Evolutionary conservation across 768 basidiomycete genomes (phyloP).

Genomic region (Podaxis sp.): DNA sequence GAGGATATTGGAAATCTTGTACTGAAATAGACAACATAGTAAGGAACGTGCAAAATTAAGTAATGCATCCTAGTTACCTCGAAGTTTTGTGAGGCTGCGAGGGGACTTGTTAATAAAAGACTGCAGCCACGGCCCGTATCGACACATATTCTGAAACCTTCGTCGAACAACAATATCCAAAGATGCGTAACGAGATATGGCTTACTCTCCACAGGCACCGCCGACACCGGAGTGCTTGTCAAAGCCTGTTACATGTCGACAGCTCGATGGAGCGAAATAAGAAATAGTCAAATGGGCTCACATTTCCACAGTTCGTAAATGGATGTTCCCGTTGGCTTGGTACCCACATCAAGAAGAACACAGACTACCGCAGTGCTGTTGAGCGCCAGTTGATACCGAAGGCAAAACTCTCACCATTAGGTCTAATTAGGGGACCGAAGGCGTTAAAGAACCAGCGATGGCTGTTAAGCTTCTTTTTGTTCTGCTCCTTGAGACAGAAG

Average conservation of each 20-base stretch:
- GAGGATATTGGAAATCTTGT: constrained; percentile 95
- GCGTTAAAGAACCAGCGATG: constrained; percentile 99
- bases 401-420: constrained; percentile 55
- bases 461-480: constrained; percentile 96
- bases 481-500: constrained; percentile 93
- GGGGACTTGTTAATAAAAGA: constrained; percentile 67
- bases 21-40: constrained; percentile 37
- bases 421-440: constrained; percentile 82
- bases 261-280: background rate
- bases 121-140: constrained; percentile 74
- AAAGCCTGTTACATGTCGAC: constrained; percentile 51
- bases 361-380: constrained; percentile 54
- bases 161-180: constrained; percentile 1
- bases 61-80: constrained; percentile 45
- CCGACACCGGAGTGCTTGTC: constrained; percentile 85
- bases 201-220: constrained; percentile 93
- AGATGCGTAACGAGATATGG: background rate
- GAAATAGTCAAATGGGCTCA: constrained; percentile 20
- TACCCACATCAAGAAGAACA: constrained; percentile 91
- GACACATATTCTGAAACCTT: constrained; percentile 64
- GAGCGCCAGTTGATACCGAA: background rate
- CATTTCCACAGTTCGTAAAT: constrained; percentile 99
- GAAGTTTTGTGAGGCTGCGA: constrained; percentile 95
- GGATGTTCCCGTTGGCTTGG: constrained; percentile 90
- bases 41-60: background rate